Conservation (phyloP, 352 stramenopile genomes). For the Globisporangium parvum region DNA sequence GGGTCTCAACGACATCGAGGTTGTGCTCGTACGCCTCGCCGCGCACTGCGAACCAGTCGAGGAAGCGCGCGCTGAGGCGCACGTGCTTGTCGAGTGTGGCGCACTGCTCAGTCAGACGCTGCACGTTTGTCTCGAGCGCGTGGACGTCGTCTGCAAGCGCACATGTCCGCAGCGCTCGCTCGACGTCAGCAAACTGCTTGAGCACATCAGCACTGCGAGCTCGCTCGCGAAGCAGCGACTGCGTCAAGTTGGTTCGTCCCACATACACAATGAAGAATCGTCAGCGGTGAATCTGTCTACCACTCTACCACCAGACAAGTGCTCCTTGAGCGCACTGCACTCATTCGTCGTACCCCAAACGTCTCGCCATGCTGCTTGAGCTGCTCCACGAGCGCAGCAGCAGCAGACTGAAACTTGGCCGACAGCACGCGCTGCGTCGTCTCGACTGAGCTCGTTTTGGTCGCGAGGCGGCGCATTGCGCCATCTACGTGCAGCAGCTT, state of each 20-base stretch:
- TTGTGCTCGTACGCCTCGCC: conserved; percentile 76
- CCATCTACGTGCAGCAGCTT: conserved; percentile 17
- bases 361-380: conserved; percentile 22
- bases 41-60: conserved; percentile 66
- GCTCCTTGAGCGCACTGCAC: too few relatives aligned
- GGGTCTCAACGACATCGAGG: conserved; percentile 47
- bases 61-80: conserved; percentile 49
- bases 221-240: conserved; percentile 19
- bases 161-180: conserved; percentile 4
- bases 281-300: neutral
- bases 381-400: conserved; percentile 15
- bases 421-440: conserved; percentile 24
- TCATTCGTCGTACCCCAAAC: conserved; percentile 20
- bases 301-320: neutral
- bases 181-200: conserved; percentile 9
- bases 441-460: conserved; percentile 17
- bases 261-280: too few relatives aligned
- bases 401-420: conserved; percentile 28
- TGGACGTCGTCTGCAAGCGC: conserved; percentile 14
- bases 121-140: conserved; percentile 1
- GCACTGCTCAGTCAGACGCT: conserved; percentile 13
- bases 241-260: too few relatives aligned
- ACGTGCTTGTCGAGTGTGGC: conserved; percentile 37
- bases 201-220: conserved; percentile 16
- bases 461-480: conserved; percentile 12